A percentile compares a stretch with the other conserved stretches of the same genome.
phyloP scores from a whole-genome alignment of 2,329 filamentous ascomycete genomes.

The Calonectria pseudoreteaudii region DNA sequence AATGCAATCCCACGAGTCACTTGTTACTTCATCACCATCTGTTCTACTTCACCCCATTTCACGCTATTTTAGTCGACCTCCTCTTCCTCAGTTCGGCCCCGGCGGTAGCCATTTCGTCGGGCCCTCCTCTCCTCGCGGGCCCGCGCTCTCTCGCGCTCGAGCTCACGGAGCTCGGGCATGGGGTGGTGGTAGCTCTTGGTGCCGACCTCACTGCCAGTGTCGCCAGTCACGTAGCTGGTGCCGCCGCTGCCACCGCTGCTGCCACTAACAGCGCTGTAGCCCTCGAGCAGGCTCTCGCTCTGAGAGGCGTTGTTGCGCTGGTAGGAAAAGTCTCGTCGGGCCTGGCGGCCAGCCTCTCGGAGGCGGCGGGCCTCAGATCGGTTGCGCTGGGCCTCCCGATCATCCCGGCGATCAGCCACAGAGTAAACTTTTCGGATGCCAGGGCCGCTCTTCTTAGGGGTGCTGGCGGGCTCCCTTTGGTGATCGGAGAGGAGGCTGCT shows the following conservation, averaged over 20 bases:
- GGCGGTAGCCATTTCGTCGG: conserved; percentile 49
- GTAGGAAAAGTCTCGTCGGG: conserved; percentile 66
- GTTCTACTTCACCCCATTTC: background rate
- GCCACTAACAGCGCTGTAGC: conserved; percentile 50
- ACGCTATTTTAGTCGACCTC: conserved; percentile 20
- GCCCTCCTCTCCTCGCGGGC: conserved; percentile 51
- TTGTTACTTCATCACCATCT: background rate
- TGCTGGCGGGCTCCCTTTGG: conserved; percentile 67
- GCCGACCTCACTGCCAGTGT: conserved; percentile 61
- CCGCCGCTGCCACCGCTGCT: conserved; percentile 34
- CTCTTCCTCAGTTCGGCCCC: conserved; percentile 49
- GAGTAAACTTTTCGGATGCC: conserved; percentile 74
- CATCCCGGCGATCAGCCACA: conserved; percentile 64
- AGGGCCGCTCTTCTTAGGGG: conserved; percentile 45
- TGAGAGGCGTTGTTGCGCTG: conserved; percentile 51
- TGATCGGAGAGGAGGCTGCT: conserved; percentile 71
- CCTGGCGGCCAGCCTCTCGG: conserved; percentile 63
- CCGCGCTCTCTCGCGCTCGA: conserved; percentile 47
- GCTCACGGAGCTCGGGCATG: conserved; percentile 62
- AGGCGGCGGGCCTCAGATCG: conserved; percentile 67
- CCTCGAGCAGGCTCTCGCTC: conserved; percentile 49
- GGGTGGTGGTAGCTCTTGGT: conserved; percentile 69
- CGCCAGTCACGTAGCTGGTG: conserved; percentile 48
- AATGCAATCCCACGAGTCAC: background rate
- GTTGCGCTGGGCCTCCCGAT: conserved; percentile 65